These are phyloP conservation scores for Kurtzmaniella quercitrusa DNA, from an alignment of 1,139 yeast species.

Conservation along the genomic window DNA sequence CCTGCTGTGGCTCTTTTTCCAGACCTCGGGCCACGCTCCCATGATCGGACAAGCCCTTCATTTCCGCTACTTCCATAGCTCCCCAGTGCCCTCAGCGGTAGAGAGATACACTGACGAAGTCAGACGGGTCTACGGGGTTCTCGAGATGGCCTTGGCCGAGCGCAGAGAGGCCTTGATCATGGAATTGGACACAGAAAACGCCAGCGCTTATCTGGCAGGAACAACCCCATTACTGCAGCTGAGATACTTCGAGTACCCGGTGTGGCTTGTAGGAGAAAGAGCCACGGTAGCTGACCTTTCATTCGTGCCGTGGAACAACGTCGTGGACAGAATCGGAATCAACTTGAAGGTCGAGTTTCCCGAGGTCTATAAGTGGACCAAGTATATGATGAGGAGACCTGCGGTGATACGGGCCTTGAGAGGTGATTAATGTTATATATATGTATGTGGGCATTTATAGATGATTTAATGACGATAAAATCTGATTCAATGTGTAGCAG, in stretches of 20 bases:
- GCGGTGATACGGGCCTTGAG: slow-evolving; percentile 75
- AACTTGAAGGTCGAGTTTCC: slow-evolving; percentile 86
- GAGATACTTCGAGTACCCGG: slow-evolving; percentile 86
- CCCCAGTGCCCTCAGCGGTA: slow-evolving; percentile 82
- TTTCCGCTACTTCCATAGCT: slow-evolving; percentile 86
- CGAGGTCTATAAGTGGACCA: slow-evolving; percentile 95
- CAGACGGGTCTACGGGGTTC: slow-evolving; percentile 86
- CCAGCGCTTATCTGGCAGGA: slow-evolving; percentile 85
- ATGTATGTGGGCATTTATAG: slow-evolving; percentile 1
- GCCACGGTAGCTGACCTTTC: slow-evolving; percentile 89
- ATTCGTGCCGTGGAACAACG: slow-evolving; percentile 96
- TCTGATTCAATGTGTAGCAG: neutral
- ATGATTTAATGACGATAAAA: slow-evolving; percentile 6
- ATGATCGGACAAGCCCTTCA: slow-evolving; percentile 98
- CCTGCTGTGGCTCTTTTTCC: slow-evolving; percentile 87
- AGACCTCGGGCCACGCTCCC: slow-evolving; percentile 95
- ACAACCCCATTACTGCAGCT: slow-evolving; percentile 84
- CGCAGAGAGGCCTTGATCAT: slow-evolving; percentile 84
- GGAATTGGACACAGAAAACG: slow-evolving; percentile 86
- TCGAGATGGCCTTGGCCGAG: slow-evolving; percentile 94
- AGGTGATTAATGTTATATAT: slow-evolving; percentile 38
- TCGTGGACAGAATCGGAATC: slow-evolving; percentile 88
- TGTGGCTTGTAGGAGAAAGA: slow-evolving; percentile 90
- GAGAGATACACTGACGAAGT: slow-evolving; percentile 93
- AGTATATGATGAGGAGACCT: slow-evolving; percentile 85